Evolutionary conservation across 2,329 filamentous ascomycete species (phyloP), one percentile per base, ranked within the genome.

Genomic region (Aspergillus unguis): DNA sequence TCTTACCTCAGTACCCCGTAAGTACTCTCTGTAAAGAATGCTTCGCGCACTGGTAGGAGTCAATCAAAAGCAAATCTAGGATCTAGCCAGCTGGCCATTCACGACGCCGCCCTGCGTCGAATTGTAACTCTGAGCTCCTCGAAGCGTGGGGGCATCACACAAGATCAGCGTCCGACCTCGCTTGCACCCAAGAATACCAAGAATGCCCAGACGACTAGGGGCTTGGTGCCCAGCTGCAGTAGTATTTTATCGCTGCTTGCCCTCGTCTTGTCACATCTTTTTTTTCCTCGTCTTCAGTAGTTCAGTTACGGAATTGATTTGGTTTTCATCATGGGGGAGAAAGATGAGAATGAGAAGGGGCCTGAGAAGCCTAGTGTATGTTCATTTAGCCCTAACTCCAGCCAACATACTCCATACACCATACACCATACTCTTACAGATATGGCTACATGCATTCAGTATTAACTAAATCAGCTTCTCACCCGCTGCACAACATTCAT

Each of bases 401-500:
- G 17, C 26, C 7, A 28, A 31, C n/a, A n/a, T n/a, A n/a, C n/a
- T n/a, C n/a, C n/a, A n/a, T n/a, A n/a, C n/a, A 25, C 42, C 35
- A n/a, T 36, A 9, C 33, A 36, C 4, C 33, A 10, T 5, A 4
- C 10, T 10, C 25, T 5, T 38, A 6, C 8, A 23, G 5, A 1
- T 38, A 6, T 25, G 5, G n/a, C 6, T 8, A 9, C 5, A 6
- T 6, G n/a, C n/a, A 40, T 17, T 25, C 5, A 5, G n/a, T 37
- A 25, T 26, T 23, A 27, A 46, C 37, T 17, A n/a, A n/a, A 11
- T 17, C n/a, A 48, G 44, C 44, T 48, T 27, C 36, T 48, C 44
- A 23, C 44, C 17, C 9, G 44, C 28, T 48, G 44, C 44, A 48
- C 44, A 6, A 48, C 44, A n/a, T 48, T 48, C 44, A n/a, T 28